Evolutionary conservation across 2,329 filamentous ascomycete genomes (phyloP), one percentile per base, ranked within the genome.

Genomic region (Curvularia sp.): DNA sequence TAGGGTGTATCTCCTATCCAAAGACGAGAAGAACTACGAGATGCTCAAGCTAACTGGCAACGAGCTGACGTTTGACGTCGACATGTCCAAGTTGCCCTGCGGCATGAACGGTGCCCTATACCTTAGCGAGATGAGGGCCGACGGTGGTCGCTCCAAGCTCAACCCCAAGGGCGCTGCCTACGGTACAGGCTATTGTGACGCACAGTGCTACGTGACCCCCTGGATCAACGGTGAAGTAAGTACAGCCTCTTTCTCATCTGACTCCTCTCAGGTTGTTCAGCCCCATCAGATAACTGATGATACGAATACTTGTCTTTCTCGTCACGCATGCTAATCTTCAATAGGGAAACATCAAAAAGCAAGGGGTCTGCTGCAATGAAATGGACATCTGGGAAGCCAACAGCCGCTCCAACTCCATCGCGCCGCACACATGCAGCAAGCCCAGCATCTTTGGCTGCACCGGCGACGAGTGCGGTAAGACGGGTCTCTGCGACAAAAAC

Each of bases 21-120:
- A 75, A 66, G 79, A 81, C 50, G 84, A 87, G 43, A 80, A 80
- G 65, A 84, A 83, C 58, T 91, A 91, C 76, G 79, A 89, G 78
- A 82, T 84, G 71, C 87, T 90, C 78, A 82, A 85, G 58, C 80
- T 90, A 57, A 80, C 87, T 53, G 86, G 86, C 77, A 83, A 88
- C 70, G 89, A 91, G 76, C 87, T 91, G 78, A 88, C 87, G 53
- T 90, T 91, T 61, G 88, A 90, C 54, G 88, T 90, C 25, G 89
- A 91, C 72, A 85, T 74, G 2, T 78, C 76, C 3, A 77, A 75
- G 63, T 66, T 78, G n/a, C 76, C 76, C 5, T 78, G 77, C 61
- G 77, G 77, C 27, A 78, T 78, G 74, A 79, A 79, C 51, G 75
- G 77, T 39, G 77, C 77, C 49, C 54, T 79, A 5, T 79, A 79